These are phyloP conservation scores for Cocos nucifera DNA, from an alignment of 176 grass and related monocot genomes.

Conservation along the genomic window DNA sequence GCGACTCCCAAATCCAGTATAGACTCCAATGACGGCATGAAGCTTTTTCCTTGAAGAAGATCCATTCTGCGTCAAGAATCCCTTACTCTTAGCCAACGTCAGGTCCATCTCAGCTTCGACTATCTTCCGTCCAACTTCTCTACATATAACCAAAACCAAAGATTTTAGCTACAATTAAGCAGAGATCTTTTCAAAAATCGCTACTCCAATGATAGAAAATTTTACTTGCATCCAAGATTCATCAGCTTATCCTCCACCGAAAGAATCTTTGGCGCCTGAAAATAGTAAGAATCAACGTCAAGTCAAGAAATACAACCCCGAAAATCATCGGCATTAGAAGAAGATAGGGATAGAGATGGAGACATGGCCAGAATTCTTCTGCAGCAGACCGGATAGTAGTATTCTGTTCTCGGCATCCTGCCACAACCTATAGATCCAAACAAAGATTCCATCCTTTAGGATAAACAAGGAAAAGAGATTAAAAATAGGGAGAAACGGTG, in stretches of 20 bases:
- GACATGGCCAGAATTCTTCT: conserved; percentile 75
- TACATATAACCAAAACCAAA: conserved; percentile 18
- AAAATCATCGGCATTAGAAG: background rate
- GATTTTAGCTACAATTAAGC: no score
- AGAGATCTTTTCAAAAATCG: no score
- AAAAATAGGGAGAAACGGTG: no score
- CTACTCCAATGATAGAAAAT: background rate
- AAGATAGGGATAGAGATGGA: conserved; percentile 20
- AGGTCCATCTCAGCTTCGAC: conserved; percentile 88
- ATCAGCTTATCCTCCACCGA: conserved; percentile 88
- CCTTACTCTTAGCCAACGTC: conserved; percentile 80
- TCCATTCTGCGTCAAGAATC: conserved; percentile 56
- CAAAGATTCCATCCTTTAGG: no score
- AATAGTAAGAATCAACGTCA: background rate
- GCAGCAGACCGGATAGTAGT: conserved; percentile 63
- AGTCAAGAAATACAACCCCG: no score
- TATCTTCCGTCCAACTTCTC: conserved; percentile 68
- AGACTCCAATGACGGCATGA: conserved; percentile 85
- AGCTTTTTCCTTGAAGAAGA: conserved; percentile 42
- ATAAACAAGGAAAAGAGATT: no score
- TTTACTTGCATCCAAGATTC: conserved; percentile 86
- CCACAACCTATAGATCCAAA: conserved; percentile 41
- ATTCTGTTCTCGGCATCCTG: conserved; percentile 85
- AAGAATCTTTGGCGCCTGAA: conserved; percentile 68
- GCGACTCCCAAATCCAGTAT: conserved; percentile 87